phyloP scores from a whole-genome alignment of 1,284 basidiomycete species.

The Rhizoctonia solani region DNA sequence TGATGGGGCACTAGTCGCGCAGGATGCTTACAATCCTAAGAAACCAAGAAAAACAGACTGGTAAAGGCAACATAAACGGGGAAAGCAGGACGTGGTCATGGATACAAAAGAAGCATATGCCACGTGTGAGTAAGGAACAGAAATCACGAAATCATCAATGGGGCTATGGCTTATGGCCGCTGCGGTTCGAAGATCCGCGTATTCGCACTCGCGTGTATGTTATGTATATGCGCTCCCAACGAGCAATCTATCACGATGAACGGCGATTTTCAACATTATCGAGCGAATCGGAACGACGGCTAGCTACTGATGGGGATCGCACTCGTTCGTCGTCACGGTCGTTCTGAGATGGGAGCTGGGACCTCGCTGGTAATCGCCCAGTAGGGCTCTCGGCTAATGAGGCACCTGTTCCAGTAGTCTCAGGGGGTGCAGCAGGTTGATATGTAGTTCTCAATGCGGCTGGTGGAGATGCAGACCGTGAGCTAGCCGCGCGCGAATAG shows the following conservation, averaged over 20 bases:
- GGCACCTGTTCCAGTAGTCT: not conserved
- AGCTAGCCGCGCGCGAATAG: slow-evolving; percentile 11
- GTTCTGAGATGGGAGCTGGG: not conserved
- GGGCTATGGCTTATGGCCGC: slow-evolving; percentile 29
- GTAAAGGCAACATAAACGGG: slow-evolving; percentile 7
- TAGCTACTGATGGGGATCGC: slow-evolving; percentile 5
- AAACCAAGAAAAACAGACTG: slow-evolving; percentile 30
- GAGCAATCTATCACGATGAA: not conserved
- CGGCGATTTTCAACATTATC: not conserved
- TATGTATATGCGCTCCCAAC: not conserved
- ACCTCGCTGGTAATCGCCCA: not conserved
- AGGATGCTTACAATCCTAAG: slow-evolving; percentile 22
- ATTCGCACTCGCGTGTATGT: not conserved
- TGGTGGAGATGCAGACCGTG: slow-evolving; percentile 12
- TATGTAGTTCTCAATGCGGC: not conserved
- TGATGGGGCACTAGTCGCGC: slow-evolving; percentile 23
- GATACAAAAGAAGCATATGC: slow-evolving; percentile 19
- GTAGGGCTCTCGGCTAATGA: not conserved
- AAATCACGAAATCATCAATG: not conserved
- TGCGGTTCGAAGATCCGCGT: slow-evolving; percentile 14
- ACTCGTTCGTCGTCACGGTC: not conserved
- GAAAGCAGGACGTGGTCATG: slow-evolving; percentile 14
- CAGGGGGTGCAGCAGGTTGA: slow-evolving; percentile 8
- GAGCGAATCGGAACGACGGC: slow-evolving; percentile 10
- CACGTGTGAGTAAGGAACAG: slow-evolving; percentile 26